Percentiles rank a stretch among this genome's conserved stretches.
phyloP scores from a whole-genome alignment of 495 filamentous ascomycete species.

The Penicillium desertorum region DNA sequence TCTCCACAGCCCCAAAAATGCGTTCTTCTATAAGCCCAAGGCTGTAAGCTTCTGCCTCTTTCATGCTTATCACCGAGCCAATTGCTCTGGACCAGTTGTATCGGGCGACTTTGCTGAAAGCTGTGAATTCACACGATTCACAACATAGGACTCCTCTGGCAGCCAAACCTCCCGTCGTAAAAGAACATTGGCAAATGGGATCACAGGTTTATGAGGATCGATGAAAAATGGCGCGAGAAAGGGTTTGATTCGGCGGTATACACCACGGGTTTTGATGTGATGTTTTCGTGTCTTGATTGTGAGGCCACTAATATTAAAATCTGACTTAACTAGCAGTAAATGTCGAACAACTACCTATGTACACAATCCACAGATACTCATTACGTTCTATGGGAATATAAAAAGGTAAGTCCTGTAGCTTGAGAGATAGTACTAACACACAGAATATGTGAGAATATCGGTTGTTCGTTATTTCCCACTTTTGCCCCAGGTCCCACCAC shows the following conservation, averaged over 20 bases:
- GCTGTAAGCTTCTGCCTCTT: conserved; percentile 47
- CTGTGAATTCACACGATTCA: background rate
- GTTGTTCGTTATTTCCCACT: background rate
- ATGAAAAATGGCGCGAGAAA: conserved; percentile 53
- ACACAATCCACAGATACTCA: background rate
- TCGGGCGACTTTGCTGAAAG: conserved; percentile 12
- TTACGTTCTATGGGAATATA: background rate
- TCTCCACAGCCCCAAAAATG: conserved; percentile 12
- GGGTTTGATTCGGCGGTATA: no score
- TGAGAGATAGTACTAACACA: background rate
- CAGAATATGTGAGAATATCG: background rate
- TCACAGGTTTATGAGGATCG: conserved; percentile 51
- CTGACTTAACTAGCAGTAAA: conserved; percentile 33
- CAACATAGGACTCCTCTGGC: conserved; percentile 11
- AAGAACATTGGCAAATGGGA: conserved; percentile 56
- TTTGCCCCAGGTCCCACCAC: background rate
- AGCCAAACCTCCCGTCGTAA: conserved; percentile 49
- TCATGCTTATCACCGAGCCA: conserved; percentile 36
- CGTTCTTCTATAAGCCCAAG: conserved; percentile 52
- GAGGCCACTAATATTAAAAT: background rate
- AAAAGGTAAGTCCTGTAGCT: background rate
- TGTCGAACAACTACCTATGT: conserved; percentile 23
- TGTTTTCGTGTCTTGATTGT: conserved; percentile 46
- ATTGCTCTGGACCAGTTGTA: conserved; percentile 19
- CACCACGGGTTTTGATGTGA: no score